Base-by-base conservation (phyloP, 1,139 yeast species). In the Yamadazyma epiphylla region DNA sequence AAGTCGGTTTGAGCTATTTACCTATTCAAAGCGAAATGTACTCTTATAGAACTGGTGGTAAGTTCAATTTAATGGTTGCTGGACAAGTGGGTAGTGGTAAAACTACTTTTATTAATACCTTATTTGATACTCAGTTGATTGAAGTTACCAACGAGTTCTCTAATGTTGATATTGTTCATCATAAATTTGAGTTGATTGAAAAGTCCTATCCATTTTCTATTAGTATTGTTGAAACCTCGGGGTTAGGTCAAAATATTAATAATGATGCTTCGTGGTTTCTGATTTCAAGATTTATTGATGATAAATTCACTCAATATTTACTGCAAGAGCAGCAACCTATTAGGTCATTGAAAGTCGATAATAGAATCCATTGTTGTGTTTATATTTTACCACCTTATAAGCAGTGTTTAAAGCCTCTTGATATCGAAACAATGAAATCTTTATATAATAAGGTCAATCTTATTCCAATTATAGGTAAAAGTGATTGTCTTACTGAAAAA, bases 21-120 rank as follows among this genome's bases (percentile, higher is more conserved):
- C 67, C 68, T 1, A 33, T 30, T 5, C 67, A 62, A 37, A 42
- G 54, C 20, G 49, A 44, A 33, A 31, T 31, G 3, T 34, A 40
- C 17, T 35, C 39, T 14, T 37, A 34, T 13, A 51, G 52, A 28
- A 51, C 46, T 19, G 74, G 74, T 3, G 60, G 56, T 4, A 39
- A 41, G 11, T 66, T 70, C 52, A 79, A 86, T 24, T 52, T 88
- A 31, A 73, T 88, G 80, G 75, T 86, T 9, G 78, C 81, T 19
- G 96, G 96, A 4, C 66, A 71, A 8, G 64, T 80, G 9, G 95
- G 95, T 3, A 67, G 81, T 0, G 96, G 96, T 4, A 86, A 88
- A 53, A 74, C 94, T 3, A 78, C 94, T 0, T 86, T 88, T 47
- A 68, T 87, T 39, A 86, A 87, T 43, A 61, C 74, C 2, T 49